phyloP scores from a whole-genome alignment of 768 basidiomycete genomes.

The Calocybe gangraenosa region DNA sequence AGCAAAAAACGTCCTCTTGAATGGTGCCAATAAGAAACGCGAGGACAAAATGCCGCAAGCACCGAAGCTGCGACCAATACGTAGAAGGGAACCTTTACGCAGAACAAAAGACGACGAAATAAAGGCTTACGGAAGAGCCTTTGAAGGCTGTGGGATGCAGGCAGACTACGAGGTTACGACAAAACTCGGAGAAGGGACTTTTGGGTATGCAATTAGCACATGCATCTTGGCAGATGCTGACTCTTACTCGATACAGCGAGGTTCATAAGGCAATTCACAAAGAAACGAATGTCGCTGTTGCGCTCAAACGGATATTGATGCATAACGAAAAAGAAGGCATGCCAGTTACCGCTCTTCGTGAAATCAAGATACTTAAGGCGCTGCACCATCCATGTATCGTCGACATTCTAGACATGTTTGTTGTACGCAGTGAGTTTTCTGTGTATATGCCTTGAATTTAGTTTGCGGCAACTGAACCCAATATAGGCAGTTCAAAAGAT shows the following conservation, averaged over 20 bases:
- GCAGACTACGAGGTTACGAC: slow-evolving; percentile 76
- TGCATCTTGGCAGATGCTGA: slow-evolving; percentile 4
- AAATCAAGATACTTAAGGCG: slow-evolving; percentile 94
- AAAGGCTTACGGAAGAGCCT: slow-evolving; percentile 61
- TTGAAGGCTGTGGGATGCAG: slow-evolving; percentile 68
- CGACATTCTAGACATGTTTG: slow-evolving; percentile 89
- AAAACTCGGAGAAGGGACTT: slow-evolving; percentile 95
- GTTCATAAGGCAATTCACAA: slow-evolving; percentile 85
- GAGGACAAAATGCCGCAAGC: slow-evolving; percentile 19
- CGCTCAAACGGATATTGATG: slow-evolving; percentile 92
- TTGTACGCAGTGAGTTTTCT: slow-evolving; percentile 61
- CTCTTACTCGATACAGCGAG: slow-evolving; percentile 46
- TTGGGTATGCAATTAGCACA: slow-evolving; percentile 63
- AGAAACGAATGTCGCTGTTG: slow-evolving; percentile 59
- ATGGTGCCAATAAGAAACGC: slow-evolving; percentile 1
- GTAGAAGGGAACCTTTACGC: slow-evolving; percentile 39
- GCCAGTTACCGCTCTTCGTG: slow-evolving; percentile 93
- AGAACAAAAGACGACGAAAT: slow-evolving; percentile 63
- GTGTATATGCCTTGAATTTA: not conserved
- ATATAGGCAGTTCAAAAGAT: slow-evolving; percentile 58
- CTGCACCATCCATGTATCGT: slow-evolving; percentile 85
- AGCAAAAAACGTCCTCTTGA: slow-evolving; percentile 10
- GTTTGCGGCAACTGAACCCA: not conserved
- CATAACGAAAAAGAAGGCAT: slow-evolving; percentile 97
- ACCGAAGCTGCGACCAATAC: slow-evolving; percentile 22